phyloP scores from a whole-genome alignment of 2,329 filamentous ascomycete genomes.

The Xylaria sp. region DNA sequence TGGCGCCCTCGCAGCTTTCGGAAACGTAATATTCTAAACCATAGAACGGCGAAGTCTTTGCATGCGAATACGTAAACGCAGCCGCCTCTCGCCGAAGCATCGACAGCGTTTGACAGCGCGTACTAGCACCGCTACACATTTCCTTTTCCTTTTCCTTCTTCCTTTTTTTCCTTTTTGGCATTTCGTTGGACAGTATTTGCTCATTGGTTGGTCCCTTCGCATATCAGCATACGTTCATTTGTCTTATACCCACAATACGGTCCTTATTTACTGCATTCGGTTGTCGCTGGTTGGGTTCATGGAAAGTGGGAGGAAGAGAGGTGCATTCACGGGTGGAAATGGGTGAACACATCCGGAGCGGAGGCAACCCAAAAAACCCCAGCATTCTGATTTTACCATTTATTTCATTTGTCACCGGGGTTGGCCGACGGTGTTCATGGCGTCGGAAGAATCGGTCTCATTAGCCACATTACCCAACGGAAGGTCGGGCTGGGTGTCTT shows the following conservation, averaged over 20 bases:
- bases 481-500: too few species aligned
- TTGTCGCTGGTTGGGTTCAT: constrained; percentile 2
- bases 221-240: constrained; percentile 10
- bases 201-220: neutral
- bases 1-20: neutral
- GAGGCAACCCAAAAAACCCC: neutral
- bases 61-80: neutral
- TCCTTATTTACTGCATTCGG: constrained; percentile 22
- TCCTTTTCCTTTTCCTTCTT: too few species aligned
- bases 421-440: neutral
- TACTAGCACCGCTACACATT: neutral
- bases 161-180: too few species aligned
- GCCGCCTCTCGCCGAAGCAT: neutral
- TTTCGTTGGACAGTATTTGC: neutral
- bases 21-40: neutral
- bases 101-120: too few species aligned
- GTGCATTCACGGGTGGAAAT: constrained; percentile 9
- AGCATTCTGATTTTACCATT: neutral
- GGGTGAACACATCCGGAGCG: neutral
- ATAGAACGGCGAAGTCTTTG: neutral
- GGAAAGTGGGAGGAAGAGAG: neutral
- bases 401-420: too few species aligned
- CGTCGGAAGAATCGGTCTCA: too few species aligned
- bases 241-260: constrained; percentile 17
- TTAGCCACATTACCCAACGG: too few species aligned